A percentile compares a stretch with the other conserved stretches of the same genome.
These are phyloP conservation scores for Penicillium nordicum DNA, from an alignment of 2,329 filamentous ascomycete species.

Conservation along the genomic window DNA sequence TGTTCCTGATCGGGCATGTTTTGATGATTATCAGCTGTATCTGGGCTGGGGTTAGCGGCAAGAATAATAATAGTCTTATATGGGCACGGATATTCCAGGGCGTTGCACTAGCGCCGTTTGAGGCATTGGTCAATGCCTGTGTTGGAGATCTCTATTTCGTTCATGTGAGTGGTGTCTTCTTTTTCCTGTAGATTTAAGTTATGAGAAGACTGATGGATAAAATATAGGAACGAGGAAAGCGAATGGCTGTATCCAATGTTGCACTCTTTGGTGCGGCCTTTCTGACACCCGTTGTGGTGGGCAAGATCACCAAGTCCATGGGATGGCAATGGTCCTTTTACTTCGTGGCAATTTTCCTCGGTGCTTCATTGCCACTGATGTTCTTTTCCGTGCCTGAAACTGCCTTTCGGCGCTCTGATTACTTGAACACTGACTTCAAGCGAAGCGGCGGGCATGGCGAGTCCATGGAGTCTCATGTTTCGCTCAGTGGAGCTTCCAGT, in stretches of 20 bases:
- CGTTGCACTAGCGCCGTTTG: conserved; percentile 80
- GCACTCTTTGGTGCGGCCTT: conserved; percentile 69
- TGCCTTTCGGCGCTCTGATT: conserved; percentile 64
- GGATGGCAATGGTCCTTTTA: conserved; percentile 90
- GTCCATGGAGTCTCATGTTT: conserved; percentile 13
- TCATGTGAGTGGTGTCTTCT: conserved; percentile 56
- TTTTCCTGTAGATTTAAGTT: background rate
- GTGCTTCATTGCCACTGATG: conserved; percentile 64
- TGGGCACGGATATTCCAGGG: conserved; percentile 83
- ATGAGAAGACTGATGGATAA: background rate
- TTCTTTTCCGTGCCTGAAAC: conserved; percentile 83
- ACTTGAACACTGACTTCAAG: conserved; percentile 67
- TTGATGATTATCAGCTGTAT: conserved; percentile 70
- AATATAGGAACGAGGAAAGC: conserved; percentile 65
- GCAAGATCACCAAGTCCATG: conserved; percentile 72
- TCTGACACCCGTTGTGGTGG: conserved; percentile 83
- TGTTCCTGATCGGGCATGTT: conserved; percentile 73
- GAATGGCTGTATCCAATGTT: conserved; percentile 79
- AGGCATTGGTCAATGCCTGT: conserved; percentile 81
- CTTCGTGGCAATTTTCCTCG: conserved; percentile 80
- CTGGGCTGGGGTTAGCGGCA: conserved; percentile 71
- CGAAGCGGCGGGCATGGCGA: conserved; percentile 30
- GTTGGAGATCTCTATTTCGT: conserved; percentile 91
- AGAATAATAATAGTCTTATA: conserved; percentile 68
- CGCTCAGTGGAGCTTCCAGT: conserved; percentile 6